Base-by-base conservation (phyloP, 148 eudicot species). In the Cornus florida region DNA sequence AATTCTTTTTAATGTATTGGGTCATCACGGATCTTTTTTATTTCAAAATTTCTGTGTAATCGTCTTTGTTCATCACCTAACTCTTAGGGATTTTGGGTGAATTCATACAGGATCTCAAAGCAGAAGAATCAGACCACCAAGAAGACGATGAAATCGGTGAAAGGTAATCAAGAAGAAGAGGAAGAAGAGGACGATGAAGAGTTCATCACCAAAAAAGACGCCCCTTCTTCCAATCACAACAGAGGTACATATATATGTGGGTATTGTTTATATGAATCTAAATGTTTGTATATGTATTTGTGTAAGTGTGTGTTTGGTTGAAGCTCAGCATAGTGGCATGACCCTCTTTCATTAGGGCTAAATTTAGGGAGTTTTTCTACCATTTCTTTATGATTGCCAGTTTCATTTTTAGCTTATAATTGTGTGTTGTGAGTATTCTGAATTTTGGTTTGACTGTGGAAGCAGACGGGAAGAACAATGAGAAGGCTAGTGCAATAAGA, bases 391-490 rank as follows among this genome's bases (percentile, higher is more conserved):
- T 69, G 5, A 14, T 68, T 35, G 3, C 74, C 75, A 43, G 24
- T 74, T 74, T 5, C 46, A 0, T n/a, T 33, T 60, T 19, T 24
- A 7, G 35, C 23, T 24, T 10, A 35, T 10, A 24, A 19, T 72
- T 50, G 6, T 41, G 50, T 35, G 69, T 68, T 46, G 7, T 67
- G 46, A 28, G 50, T 23, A 43, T 68, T 62, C 6, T 67, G 46
- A 39, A 8, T 14, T 53, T 22, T 56, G 24, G 23, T 82, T 73
- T 39, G 53, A 68, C 17, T 75, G 56, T 82, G 69, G 78, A 84
- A 81, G 77, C 71, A 93, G 97, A 91, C 90, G 86, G 82, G 69
- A 95, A 91, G 89, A 91, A 77, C 84, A 92, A 81, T 78, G 94
- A 93, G 64, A 95, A 92, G 85, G 87, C 89, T 24, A 89, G 56